A percentile compares a stretch with the other conserved stretches of the same genome.
These are phyloP conservation scores for Trifolium fragiferum DNA, from an alignment of 306 rosid species.

Conservation along the genomic window DNA sequence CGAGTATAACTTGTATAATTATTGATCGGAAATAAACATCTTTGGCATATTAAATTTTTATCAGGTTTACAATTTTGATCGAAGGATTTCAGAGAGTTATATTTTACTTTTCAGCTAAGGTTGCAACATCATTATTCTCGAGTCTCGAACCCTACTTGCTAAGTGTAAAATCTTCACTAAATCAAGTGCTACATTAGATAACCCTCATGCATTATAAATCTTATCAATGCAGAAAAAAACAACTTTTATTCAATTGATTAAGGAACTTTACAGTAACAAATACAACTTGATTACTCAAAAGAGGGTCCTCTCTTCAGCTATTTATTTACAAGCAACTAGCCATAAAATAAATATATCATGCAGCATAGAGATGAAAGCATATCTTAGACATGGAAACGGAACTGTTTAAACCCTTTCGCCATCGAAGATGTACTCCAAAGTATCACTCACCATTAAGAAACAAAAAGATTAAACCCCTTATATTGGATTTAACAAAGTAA, in stretches of 20 bases:
- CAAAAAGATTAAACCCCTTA: not conserved
- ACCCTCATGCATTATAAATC: no score
- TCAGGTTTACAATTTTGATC: conserved; percentile 20
- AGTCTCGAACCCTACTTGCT: no score
- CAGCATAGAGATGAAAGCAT: conserved; percentile 22
- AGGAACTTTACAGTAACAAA: conserved; percentile 41
- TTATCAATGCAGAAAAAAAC: not conserved
- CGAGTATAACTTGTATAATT: not conserved
- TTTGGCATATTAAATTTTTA: not conserved
- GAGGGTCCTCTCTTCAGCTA: conserved; percentile 54
- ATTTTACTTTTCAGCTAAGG: no score
- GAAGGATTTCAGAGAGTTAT: no score
- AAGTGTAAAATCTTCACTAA: no score
- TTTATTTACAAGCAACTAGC: conserved; percentile 53
- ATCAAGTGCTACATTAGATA: no score
- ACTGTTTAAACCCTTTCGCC: not conserved
- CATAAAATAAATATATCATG: conserved; percentile 47
- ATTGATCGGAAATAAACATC: not conserved
- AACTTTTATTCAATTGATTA: conserved; percentile 47
- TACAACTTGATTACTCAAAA: conserved; percentile 36
- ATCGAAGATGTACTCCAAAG: conserved; percentile 12
- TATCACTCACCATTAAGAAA: conserved; percentile 14
- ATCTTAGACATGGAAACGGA: conserved; percentile 19
- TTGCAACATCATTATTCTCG: no score
- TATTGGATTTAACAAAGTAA: not conserved